A percentile compares a stretch with the other conserved stretches of the same genome.
These are phyloP conservation scores for Saccharomycopsis microspora DNA, from an alignment of 805 yeast species.

Conservation along the genomic window DNA sequence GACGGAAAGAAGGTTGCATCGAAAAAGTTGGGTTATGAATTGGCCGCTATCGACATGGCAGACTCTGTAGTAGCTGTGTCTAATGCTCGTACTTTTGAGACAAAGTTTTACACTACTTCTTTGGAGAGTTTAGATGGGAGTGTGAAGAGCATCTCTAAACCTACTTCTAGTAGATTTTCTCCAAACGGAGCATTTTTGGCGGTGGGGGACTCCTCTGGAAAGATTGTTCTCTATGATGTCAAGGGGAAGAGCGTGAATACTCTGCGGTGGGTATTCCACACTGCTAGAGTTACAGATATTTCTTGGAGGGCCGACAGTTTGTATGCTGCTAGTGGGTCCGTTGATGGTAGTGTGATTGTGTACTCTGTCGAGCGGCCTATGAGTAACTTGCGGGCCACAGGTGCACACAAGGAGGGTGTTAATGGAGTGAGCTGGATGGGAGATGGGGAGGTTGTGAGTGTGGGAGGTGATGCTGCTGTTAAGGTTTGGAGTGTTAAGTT, in stretches of 20 bases:
- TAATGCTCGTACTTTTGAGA: conserved; percentile 23
- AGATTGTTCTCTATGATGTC: conserved; percentile 60
- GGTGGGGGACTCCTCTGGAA: conserved; percentile 80
- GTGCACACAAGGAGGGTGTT: conserved; percentile 87
- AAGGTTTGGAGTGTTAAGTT: conserved; percentile 51
- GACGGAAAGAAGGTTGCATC: conserved; percentile 18
- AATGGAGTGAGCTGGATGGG: conserved; percentile 58
- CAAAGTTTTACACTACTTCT: conserved; percentile 26
- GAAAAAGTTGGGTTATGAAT: conserved; percentile 26
- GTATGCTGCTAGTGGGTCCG: conserved; percentile 65
- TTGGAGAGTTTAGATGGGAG: conserved; percentile 25
- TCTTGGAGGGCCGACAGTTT: conserved; percentile 71
- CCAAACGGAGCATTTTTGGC: conserved; percentile 63
- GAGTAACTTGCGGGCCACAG: conserved; percentile 58
- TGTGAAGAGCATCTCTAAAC: conserved; percentile 19
- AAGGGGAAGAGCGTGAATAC: conserved; percentile 49
- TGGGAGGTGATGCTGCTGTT: conserved; percentile 74
- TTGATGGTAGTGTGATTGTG: conserved; percentile 72
- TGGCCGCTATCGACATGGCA: conserved; percentile 36
- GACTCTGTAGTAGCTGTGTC: conserved; percentile 38
- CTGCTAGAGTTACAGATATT: conserved; percentile 66
- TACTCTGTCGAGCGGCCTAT: conserved; percentile 74
- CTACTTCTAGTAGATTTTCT: conserved; percentile 55
- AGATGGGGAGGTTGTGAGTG: conserved; percentile 42
- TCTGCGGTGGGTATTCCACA: conserved; percentile 93